Conservation (phyloP, 1,284 basidiomycete species). For the Sanguinoderma infundibulare region DNA sequence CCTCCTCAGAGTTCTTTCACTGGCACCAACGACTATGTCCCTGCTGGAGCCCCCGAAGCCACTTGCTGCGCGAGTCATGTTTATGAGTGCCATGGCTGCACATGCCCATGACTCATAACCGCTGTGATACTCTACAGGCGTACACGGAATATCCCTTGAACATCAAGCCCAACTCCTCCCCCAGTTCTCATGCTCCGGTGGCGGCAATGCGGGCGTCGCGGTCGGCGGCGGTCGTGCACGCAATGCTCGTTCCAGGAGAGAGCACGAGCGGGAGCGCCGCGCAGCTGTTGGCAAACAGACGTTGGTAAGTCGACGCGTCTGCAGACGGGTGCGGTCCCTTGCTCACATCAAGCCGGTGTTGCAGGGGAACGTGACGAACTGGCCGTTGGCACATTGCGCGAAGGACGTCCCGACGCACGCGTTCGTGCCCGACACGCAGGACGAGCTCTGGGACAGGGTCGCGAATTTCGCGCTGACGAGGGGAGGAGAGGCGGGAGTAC, state of each 20-base stretch:
- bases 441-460: conserved; percentile 41
- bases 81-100: background rate
- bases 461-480: conserved; percentile 48
- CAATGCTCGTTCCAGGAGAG: conserved; percentile 45
- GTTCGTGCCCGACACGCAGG: conserved; percentile 47
- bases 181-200: conserved; percentile 35
- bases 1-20: no score
- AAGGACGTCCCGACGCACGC: conserved; percentile 50
- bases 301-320: background rate
- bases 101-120: background rate
- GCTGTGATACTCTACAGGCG: background rate
- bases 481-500: background rate
- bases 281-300: conserved; percentile 41
- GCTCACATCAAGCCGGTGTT: conserved; percentile 46
- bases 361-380: conserved; percentile 48
- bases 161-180: background rate
- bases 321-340: background rate
- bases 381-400: conserved; percentile 54
- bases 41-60: no score
- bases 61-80: no score
- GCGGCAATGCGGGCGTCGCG: conserved; percentile 43
- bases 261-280: conserved; percentile 54
- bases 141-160: background rate
- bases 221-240: conserved; percentile 49
- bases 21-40: no score